phyloP scores from a whole-genome alignment of 495 filamentous ascomycete species.

The Cryomyces antarcticus region DNA sequence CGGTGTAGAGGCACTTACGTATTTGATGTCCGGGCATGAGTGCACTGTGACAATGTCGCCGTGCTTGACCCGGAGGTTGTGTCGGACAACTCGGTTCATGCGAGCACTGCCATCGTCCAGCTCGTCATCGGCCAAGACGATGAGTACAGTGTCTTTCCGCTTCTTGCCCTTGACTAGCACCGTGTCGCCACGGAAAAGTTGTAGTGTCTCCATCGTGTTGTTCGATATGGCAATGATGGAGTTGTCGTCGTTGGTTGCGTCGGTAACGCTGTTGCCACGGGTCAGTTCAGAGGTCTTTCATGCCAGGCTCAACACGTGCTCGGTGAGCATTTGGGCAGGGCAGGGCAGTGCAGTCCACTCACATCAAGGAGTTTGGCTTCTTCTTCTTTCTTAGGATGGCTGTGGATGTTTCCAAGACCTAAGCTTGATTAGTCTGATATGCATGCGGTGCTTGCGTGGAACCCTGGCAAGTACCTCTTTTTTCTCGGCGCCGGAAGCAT shows the following conservation, averaged over 20 bases:
- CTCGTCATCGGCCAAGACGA: slow-evolving; percentile 92
- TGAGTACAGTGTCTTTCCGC: slow-evolving; percentile 95
- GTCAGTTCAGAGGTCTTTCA: slow-evolving; percentile 17
- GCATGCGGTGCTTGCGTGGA: slow-evolving; percentile 12
- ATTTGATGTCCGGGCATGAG: slow-evolving; percentile 99
- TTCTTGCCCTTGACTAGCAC: slow-evolving; percentile 98
- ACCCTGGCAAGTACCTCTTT: slow-evolving; percentile 45
- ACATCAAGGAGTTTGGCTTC: slow-evolving; percentile 98
- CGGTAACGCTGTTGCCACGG: slow-evolving; percentile 53
- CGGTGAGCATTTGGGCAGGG: background rate
- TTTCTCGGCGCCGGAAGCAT: slow-evolving; percentile 71
- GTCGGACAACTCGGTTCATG: slow-evolving; percentile 92
- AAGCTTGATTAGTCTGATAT: slow-evolving; percentile 11
- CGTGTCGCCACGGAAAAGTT: slow-evolving; percentile 95
- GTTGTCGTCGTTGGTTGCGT: slow-evolving; percentile 98
- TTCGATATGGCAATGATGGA: slow-evolving; percentile 96
- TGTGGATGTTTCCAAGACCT: slow-evolving; percentile 86
- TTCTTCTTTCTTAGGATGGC: slow-evolving; percentile 99
- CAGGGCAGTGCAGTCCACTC: slow-evolving; percentile 16
- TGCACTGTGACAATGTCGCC: slow-evolving; percentile 94
- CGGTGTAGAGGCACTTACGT: slow-evolving; percentile 36
- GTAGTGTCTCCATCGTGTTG: slow-evolving; percentile 96
- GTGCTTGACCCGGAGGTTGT: slow-evolving; percentile 96
- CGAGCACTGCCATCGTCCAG: slow-evolving; percentile 91
- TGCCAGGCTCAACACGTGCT: background rate